These are phyloP conservation scores for Cornus suecica DNA, from an alignment of 148 eudicot species.

Conservation along the genomic window DNA sequence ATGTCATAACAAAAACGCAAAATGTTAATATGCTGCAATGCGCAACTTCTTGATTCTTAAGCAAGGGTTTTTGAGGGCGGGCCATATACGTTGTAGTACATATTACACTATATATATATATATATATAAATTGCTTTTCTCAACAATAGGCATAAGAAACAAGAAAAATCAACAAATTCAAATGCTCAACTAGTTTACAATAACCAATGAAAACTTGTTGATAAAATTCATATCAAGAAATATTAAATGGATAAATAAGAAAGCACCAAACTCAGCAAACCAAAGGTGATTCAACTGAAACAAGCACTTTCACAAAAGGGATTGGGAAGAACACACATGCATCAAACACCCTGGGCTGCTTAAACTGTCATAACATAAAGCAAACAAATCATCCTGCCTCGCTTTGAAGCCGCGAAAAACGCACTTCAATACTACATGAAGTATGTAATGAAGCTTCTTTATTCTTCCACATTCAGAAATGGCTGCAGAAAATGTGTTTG, in stretches of 20 bases:
- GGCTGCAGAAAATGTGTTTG: neutral
- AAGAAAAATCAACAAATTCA: neutral
- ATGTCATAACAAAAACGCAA: too few relatives aligned
- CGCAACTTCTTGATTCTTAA: too few relatives aligned
- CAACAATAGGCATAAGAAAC: too few relatives aligned
- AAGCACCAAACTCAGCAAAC: neutral
- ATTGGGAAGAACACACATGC: neutral
- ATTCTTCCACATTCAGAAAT: conserved; percentile 12
- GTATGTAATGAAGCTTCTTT: neutral
- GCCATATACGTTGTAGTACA: too few relatives aligned
- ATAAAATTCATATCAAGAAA: neutral
- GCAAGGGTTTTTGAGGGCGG: too few relatives aligned
- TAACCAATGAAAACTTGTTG: neutral
- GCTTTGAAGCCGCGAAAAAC: neutral
- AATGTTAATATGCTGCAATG: too few relatives aligned
- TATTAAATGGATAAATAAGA: neutral
- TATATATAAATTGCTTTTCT: too few relatives aligned
- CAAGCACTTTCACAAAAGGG: neutral
- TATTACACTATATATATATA: too few relatives aligned
- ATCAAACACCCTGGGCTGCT: neutral
- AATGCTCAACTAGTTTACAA: neutral
- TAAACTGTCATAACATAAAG: neutral
- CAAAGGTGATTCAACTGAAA: neutral
- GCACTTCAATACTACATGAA: neutral
- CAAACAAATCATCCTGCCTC: neutral